Evolutionary conservation across 2,329 filamentous ascomycete species (phyloP).

Genomic region (Alternaria consortialis): DNA sequence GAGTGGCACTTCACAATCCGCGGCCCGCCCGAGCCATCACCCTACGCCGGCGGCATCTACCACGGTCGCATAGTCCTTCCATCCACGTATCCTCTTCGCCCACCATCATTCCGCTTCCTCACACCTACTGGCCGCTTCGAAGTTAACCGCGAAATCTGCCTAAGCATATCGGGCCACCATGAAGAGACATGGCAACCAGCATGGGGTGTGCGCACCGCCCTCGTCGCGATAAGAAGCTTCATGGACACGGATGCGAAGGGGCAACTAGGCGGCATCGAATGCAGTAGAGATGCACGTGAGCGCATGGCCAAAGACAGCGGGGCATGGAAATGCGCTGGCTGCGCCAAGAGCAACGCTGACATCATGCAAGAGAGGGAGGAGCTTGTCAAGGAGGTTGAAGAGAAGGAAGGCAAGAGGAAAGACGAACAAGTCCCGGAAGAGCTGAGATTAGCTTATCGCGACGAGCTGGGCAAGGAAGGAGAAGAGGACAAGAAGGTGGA

Average conservation of each 20-base stretch:
- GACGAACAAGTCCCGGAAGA: constrained; percentile 63
- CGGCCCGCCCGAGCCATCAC: constrained; percentile 80
- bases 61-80: constrained; percentile 95
- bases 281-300: constrained; percentile 68
- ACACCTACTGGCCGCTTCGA: constrained; percentile 94
- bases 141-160: constrained; percentile 94
- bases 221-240: constrained; percentile 81
- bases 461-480: constrained; percentile 67
- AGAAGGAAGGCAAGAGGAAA: constrained; percentile 52
- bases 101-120: constrained; percentile 93
- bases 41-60: constrained; percentile 85
- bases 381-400: constrained; percentile 58
- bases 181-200: constrained; percentile 99
- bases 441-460: constrained; percentile 73
- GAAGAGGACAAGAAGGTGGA: constrained; percentile 22
- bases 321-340: constrained; percentile 73
- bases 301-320: constrained; percentile 73
- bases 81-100: constrained; percentile 86
- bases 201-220: constrained; percentile 92
- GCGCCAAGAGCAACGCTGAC: constrained; percentile 75
- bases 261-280: constrained; percentile 89
- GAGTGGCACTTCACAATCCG: constrained; percentile 99
- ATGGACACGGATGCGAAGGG: constrained; percentile 92
- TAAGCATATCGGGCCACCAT: constrained; percentile 92
- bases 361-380: constrained; percentile 77